Evolutionary conservation across 2,329 filamentous ascomycete species (phyloP).

Genomic region (Exserohilum turcica): DNA sequence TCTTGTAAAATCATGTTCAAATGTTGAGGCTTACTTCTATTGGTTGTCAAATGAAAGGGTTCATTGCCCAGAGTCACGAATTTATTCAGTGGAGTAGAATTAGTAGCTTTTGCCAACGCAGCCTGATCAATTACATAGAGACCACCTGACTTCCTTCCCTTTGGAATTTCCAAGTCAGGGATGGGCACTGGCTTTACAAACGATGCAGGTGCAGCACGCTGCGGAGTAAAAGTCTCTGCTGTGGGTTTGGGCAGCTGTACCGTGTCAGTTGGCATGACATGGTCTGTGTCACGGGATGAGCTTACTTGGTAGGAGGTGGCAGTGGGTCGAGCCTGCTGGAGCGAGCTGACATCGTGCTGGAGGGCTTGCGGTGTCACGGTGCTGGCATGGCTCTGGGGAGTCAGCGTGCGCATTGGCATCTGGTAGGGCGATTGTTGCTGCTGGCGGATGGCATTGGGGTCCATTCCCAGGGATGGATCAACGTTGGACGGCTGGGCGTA

Average conservation of each 20-base stretch:
- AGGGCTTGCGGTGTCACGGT: conserved; percentile 41
- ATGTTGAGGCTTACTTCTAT: conserved; percentile 48
- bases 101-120: conserved; percentile 51
- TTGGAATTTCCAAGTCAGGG: conserved; percentile 42
- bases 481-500: conserved; percentile 37
- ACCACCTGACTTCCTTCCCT: conserved; percentile 45
- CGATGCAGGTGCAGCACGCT: conserved; percentile 21
- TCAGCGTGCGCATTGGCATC: conserved; percentile 28
- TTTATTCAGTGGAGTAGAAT: conserved; percentile 51
- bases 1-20: neutral
- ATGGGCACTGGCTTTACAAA: conserved; percentile 32
- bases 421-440: conserved; percentile 43
- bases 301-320: conserved; percentile 41
- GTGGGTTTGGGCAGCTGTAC: conserved; percentile 34
- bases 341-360: conserved; percentile 28
- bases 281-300: neutral
- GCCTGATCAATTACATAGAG: conserved; percentile 51
- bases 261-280: conserved; percentile 16
- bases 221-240: conserved; percentile 33
- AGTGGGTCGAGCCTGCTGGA: conserved; percentile 26
- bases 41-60: conserved; percentile 50
- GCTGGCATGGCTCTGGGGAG: conserved; percentile 29
- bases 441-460: conserved; percentile 31
- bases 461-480: conserved; percentile 35
- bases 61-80: conserved; percentile 52